Conservation (phyloP, 2,329 filamentous ascomycete species). For the Coniella lustricola region DNA sequence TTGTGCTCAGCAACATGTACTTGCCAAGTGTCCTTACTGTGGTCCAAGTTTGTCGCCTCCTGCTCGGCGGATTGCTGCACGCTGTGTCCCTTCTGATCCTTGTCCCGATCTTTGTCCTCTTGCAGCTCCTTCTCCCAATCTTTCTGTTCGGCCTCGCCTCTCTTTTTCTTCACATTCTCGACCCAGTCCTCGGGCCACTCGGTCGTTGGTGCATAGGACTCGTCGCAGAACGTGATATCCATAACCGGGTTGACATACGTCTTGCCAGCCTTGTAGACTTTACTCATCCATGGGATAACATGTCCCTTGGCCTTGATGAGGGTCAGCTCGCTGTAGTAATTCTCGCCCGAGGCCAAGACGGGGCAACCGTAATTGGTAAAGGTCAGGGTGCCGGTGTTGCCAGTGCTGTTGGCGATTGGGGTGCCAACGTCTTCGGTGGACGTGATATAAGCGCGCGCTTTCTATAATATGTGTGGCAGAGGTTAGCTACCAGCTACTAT, state of each 20-base stretch:
- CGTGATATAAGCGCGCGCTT: slow-evolving; percentile 54
- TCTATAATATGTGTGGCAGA: slow-evolving; percentile 32
- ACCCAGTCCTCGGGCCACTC: not conserved
- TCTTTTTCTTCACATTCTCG: no score
- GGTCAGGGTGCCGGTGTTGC: slow-evolving; percentile 33
- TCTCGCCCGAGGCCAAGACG: slow-evolving; percentile 61
- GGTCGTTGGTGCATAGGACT: slow-evolving; percentile 23
- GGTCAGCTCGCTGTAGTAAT: slow-evolving; percentile 52
- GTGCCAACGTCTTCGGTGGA: slow-evolving; percentile 44
- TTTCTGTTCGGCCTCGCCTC: no score
- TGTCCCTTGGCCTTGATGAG: slow-evolving; percentile 47
- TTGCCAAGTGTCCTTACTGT: no score
- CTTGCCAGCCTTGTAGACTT: slow-evolving; percentile 36
- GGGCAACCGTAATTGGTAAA: slow-evolving; percentile 53
- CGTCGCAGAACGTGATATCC: slow-evolving; percentile 21
- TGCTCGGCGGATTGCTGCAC: no score
- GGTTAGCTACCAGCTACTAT: no score
- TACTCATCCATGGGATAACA: slow-evolving; percentile 56
- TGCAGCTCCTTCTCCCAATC: no score
- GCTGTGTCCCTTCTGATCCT: no score
- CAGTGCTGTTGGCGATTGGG: slow-evolving; percentile 45
- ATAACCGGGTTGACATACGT: slow-evolving; percentile 35
- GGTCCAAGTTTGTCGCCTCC: no score
- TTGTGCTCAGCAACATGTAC: no score
- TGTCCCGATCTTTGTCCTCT: no score